phyloP scores from a whole-genome alignment of 1,284 basidiomycete species.

The Malassezia sp. region DNA sequence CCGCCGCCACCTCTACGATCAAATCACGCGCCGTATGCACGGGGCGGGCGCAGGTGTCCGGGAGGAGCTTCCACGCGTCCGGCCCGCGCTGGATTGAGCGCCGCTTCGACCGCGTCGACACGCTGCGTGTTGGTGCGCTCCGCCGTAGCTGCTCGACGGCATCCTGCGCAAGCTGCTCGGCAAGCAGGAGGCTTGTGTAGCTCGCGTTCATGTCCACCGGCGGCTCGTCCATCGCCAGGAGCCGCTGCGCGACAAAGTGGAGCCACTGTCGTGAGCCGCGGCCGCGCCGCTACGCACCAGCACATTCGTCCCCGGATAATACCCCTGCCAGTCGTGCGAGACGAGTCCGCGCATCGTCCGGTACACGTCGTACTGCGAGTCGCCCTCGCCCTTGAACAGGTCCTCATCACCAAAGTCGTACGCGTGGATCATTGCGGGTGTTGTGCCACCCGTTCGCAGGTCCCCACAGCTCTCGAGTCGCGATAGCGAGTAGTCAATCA shows the following conservation, averaged over 20 bases:
- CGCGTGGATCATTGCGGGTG: constrained; percentile 24
- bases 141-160: constrained; percentile 7
- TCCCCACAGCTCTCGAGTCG: too few species aligned
- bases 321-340: constrained; percentile 59
- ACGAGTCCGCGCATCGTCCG: constrained; percentile 65
- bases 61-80: constrained; percentile 12
- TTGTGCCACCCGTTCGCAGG: too few species aligned
- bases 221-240: constrained; percentile 49
- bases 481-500: constrained; percentile 90
- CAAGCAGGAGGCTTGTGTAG: constrained; percentile 3
- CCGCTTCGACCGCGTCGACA: constrained; percentile 16
- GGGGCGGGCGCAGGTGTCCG: not conserved
- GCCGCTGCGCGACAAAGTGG: constrained; percentile 62
- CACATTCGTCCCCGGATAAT: constrained; percentile 70
- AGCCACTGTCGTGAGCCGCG: constrained; percentile 58
- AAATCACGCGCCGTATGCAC: too few species aligned
- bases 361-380: constrained; percentile 90
- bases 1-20: too few species aligned
- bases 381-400: constrained; percentile 57
- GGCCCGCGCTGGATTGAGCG: constrained; percentile 15
- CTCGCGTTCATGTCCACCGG: not conserved
- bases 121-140: constrained; percentile 3
- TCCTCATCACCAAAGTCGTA: constrained; percentile 44
- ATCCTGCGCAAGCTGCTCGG: constrained; percentile 14
- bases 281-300: constrained; percentile 60